Conservation (phyloP, 345 rosid genomes). For the Dipteronia dyeriana region DNA sequence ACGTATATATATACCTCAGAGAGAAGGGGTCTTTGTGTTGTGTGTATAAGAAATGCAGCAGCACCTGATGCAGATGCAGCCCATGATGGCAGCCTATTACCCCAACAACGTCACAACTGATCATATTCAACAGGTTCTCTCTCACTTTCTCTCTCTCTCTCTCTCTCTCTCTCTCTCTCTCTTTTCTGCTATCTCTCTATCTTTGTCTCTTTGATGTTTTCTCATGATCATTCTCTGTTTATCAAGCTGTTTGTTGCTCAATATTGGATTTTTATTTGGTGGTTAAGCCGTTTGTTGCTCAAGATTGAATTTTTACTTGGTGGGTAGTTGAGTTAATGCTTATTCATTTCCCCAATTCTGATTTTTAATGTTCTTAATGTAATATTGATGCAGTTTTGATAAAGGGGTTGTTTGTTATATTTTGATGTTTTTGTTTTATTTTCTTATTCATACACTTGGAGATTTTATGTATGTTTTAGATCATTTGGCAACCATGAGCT, state of each 20-base stretch:
- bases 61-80: slow-evolving; percentile 99
- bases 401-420: slow-evolving; percentile 16
- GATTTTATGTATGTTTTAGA: no score
- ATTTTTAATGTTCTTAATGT: background rate
- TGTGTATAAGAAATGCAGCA: slow-evolving; percentile 80
- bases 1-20: slow-evolving; percentile 5
- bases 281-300: background rate
- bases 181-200: background rate
- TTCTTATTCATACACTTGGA: background rate
- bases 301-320: background rate
- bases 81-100: slow-evolving; percentile 99
- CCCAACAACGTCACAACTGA: slow-evolving; percentile 99
- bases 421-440: slow-evolving; percentile 3
- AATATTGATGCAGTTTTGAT: slow-evolving; percentile 11
- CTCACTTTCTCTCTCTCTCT: slow-evolving; percentile 12
- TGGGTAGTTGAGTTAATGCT: background rate
- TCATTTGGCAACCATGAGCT: slow-evolving; percentile 8
- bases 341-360: background rate
- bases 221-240: background rate
- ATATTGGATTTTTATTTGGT: background rate
- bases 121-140: slow-evolving; percentile 96
- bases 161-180: background rate
- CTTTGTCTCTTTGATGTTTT: background rate
- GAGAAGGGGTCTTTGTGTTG: slow-evolving; percentile 18
- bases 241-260: background rate